Evolutionary conservation across 2,329 filamentous ascomycete genomes (phyloP), one percentile per base, ranked within the genome.

Genomic region (Aspergillus fructus): DNA sequence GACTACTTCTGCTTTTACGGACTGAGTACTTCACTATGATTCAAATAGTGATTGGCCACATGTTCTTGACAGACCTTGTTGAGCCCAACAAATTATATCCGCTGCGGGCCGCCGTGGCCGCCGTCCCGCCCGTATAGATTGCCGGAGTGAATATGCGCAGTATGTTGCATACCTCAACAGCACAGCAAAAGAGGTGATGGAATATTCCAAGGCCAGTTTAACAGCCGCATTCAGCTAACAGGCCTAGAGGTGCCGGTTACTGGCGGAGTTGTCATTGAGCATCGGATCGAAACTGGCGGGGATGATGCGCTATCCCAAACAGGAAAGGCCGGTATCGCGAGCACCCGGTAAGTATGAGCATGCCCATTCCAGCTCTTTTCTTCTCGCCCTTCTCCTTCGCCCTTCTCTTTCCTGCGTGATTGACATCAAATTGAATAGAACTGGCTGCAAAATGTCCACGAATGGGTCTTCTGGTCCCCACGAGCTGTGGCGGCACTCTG

Each of bases 401-500:
- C n/a, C 4, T 21, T 21, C 21, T 21, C 21, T 21, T 21, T 21
- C 21, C 21, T 21, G 21, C 4, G 21, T 4, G 21, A 21, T 21
- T 3, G 21, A 21, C 4, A 21, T 21, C n/a, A n/a, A n/a, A 21
- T 21, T n/a, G 34, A 37, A 37, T 13, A 37, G 12, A 37, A 19
- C 21, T 54, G 34, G 34, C 33, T n/a, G 48, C 47, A 27, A 30
- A 55, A 60, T 48, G 55, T 34, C 62, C 12, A 45, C 24, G 15
- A 62, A 64, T 45, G 59, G 59, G 4, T 54, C 48, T 40, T 33
- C 53, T 15, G 15, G 19, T 49, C 48, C 66, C 19, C 69, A 70
- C 47, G 82, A 86, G 69, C 81, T 96, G 43, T 94, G 91, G 91
- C 81, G 81, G 60, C 90, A 92, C 73, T 78, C 84, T 34, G 75